Evolutionary conservation across 1,284 basidiomycete genomes (phyloP).

Genomic region (Puccinia horiana): DNA sequence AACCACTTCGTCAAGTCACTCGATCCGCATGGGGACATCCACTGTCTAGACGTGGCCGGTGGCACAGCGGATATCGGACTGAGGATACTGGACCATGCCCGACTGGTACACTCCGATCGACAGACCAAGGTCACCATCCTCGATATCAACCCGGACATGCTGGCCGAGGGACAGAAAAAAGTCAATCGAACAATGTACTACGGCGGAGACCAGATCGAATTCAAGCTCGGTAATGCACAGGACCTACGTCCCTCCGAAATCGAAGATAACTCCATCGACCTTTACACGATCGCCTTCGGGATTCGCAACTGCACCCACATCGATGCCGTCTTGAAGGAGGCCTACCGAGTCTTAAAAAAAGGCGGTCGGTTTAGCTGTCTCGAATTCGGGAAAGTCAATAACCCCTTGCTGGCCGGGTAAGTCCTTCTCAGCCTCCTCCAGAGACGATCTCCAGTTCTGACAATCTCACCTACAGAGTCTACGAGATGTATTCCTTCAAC

Average conservation of each 20-base stretch:
- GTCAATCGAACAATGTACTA: slow-evolving; percentile 96
- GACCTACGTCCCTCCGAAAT: slow-evolving; percentile 70
- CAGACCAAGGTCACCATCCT: slow-evolving; percentile 87
- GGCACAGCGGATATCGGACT: slow-evolving; percentile 98
- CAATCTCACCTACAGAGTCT: slow-evolving; percentile 66
- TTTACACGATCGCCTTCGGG: slow-evolving; percentile 98
- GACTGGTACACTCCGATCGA: slow-evolving; percentile 81
- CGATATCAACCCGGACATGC: slow-evolving; percentile 94
- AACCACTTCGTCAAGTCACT: slow-evolving; percentile 81
- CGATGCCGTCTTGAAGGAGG: slow-evolving; percentile 82
- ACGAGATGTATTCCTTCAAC: slow-evolving; percentile 94
- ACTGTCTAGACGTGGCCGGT: slow-evolving; percentile 92
- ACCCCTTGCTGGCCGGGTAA: slow-evolving; percentile 82
- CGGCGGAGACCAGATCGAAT: slow-evolving; percentile 86
- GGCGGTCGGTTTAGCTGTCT: slow-evolving; percentile 94
- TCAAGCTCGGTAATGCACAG: slow-evolving; percentile 93
- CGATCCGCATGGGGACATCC: slow-evolving; percentile 67
- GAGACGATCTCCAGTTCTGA: not conserved
- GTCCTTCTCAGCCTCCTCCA: slow-evolving; percentile 56
- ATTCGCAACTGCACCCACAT: slow-evolving; percentile 97
- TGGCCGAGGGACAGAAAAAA: slow-evolving; percentile 84
- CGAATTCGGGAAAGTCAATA: slow-evolving; percentile 92
- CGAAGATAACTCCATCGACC: slow-evolving; percentile 78
- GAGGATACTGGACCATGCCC: slow-evolving; percentile 85
- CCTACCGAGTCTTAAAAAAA: slow-evolving; percentile 90